A percentile compares a stretch with the other conserved stretches of the same genome.
phyloP scores from a whole-genome alignment of 805 yeast genomes.

The Candida maesae region DNA sequence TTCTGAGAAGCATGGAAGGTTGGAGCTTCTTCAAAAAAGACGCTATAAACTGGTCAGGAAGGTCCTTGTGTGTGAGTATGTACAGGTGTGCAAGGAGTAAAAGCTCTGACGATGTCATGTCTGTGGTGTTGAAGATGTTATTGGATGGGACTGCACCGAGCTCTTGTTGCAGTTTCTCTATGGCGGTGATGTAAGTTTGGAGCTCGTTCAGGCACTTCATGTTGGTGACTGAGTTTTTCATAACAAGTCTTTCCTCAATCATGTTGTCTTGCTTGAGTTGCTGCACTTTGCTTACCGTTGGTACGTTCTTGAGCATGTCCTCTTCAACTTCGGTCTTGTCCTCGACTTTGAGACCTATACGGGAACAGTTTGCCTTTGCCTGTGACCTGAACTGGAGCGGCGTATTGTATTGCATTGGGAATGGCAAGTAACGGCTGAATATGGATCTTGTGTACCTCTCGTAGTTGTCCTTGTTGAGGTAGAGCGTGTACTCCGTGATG shows the following conservation, averaged over 20 bases:
- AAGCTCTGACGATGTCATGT: constrained; percentile 32
- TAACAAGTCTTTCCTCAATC: constrained; percentile 28
- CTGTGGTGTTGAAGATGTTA: constrained; percentile 5
- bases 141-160: constrained; percentile 2
- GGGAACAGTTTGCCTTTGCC: constrained; percentile 31
- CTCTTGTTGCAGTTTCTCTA: constrained; percentile 17
- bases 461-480: constrained; percentile 54
- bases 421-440: constrained; percentile 52
- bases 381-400: constrained; percentile 43
- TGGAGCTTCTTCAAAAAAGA: constrained; percentile 28
- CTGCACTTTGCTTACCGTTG: constrained; percentile 49
- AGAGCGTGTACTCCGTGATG: constrained; percentile 56
- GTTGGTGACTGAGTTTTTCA: constrained; percentile 26
- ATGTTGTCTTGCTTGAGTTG: constrained; percentile 60
- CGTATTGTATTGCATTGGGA: constrained; percentile 72
- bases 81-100: constrained; percentile 35
- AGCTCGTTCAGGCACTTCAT: constrained; percentile 25
- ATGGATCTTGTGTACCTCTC: constrained; percentile 54
- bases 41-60: constrained; percentile 39
- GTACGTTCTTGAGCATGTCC: constrained; percentile 28
- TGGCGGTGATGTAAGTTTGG: constrained; percentile 9
- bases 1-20: constrained; percentile 24
- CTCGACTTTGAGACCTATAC: constrained; percentile 32
- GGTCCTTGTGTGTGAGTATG: constrained; percentile 29
- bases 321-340: constrained; percentile 27